Evolutionary conservation across 2,329 filamentous ascomycete genomes (phyloP), one percentile per base, ranked within the genome.

Genomic region (Botrytis aclada): DNA sequence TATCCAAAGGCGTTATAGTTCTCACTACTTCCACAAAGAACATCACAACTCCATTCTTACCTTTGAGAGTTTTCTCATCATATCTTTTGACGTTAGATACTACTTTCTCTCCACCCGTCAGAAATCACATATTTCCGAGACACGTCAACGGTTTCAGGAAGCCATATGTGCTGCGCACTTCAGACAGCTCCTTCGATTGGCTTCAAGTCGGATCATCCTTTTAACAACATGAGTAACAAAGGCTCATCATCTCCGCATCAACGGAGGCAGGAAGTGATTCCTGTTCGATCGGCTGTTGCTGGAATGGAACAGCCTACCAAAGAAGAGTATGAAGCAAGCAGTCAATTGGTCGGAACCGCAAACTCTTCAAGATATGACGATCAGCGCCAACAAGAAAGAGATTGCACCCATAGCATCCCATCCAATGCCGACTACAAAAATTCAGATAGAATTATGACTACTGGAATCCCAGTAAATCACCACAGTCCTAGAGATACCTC

Each of bases 171-270:
- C 76, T 77, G 76, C 75, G 74, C 71, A 54, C 65, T 78, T 56
- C 73, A 67, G 73, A 64, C 64, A 32, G 66, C 65, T 65, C 73
- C 76, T 72, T 76, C 76, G 76, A 76, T 74, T 77, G 77, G 73
- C 77, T 79, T 76, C 63, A 74, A 73, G 77, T 79, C 77, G 75
- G 77, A 79, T 78, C 78, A 79, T 75, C 69, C 51, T 64, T 74
- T 74, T 60, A 65, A 67, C 70, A 58, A 62, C 34, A 79, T 79
- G 78, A 76, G 74, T 74, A 74, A 76, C 54, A 75, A 56, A 73
- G 64, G 69, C 63, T 72, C 76, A 64, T 56, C 64, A 70, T 76
- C 77, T 32, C 76, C 74, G 43, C 64, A 62, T 70, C 60, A 56
- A n/a, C 74, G 75, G 62, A 73, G 60, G 54, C 74, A 78, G 37